Conservation (phyloP, 2,329 filamentous ascomycete genomes). For the Penicillium crustosum region DNA sequence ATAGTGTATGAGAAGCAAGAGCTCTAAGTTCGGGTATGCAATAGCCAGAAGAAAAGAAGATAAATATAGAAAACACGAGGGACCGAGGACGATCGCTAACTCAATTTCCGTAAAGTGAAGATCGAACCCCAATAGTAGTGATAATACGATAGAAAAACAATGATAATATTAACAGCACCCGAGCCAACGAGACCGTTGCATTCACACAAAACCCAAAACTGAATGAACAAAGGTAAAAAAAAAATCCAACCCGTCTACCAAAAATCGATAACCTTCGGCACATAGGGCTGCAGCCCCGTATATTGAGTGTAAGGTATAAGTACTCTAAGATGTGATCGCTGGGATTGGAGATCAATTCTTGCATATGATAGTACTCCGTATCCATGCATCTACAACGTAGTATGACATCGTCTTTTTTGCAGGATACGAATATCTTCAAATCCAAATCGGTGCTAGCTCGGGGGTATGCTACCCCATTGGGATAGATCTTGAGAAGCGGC, state of each 20-base stretch:
- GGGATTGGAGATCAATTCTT: too few species aligned
- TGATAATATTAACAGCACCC: background rate
- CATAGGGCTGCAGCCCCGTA: background rate
- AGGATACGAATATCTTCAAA: background rate
- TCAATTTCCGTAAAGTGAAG: background rate
- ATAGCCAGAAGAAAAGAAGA: background rate
- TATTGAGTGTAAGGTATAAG: too few species aligned
- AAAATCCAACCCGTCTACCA: too few species aligned
- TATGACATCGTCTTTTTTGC: too few species aligned
- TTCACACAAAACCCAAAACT: background rate
- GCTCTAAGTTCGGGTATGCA: background rate
- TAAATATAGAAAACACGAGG: conserved; percentile 10
- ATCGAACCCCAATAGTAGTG: background rate
- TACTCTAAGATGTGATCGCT: too few species aligned
- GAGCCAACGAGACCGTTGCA: background rate
- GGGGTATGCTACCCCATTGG: background rate
- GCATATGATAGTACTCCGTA: too few species aligned
- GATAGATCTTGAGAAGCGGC: conserved; percentile 2
- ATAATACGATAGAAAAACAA: background rate
- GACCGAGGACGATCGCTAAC: background rate
- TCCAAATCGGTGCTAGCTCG: conserved; percentile 1
- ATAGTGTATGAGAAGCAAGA: background rate
- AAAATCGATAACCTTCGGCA: background rate
- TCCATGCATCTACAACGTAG: too few species aligned
- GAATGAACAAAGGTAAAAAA: background rate